A percentile compares a stretch with the other conserved stretches of the same genome.
phyloP scores from a whole-genome alignment of 805 yeast genomes.

The Barnettozyma sucrosica region DNA sequence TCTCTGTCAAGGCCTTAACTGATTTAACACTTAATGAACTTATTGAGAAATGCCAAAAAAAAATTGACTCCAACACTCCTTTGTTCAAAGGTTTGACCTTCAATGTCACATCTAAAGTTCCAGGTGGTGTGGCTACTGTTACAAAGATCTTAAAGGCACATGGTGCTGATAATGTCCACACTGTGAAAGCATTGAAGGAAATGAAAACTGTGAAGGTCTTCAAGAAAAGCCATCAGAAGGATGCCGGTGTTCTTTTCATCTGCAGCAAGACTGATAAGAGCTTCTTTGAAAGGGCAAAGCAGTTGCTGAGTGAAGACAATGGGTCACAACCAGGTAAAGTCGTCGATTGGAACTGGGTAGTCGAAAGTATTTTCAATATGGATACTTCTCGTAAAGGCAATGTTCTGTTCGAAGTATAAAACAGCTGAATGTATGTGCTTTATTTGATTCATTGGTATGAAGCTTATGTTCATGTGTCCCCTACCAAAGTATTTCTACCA shows the following conservation, averaged over 20 bases:
- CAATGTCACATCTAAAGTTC: conserved; percentile 50
- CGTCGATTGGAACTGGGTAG: conserved; percentile 64
- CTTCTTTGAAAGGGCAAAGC: conserved; percentile 27
- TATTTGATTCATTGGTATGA: no score
- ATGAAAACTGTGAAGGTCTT: conserved; percentile 18
- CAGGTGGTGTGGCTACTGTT: conserved; percentile 55
- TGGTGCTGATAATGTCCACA: conserved; percentile 37
- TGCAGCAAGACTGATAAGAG: conserved; percentile 31
- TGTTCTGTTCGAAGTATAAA: conserved; percentile 5
- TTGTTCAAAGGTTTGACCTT: conserved; percentile 46
- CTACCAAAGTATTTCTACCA: neutral
- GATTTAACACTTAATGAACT: conserved; percentile 21
- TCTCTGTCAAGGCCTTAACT: conserved; percentile 29
- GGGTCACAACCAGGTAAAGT: conserved; percentile 15
- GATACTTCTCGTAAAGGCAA: conserved; percentile 17
- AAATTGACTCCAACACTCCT: conserved; percentile 16
- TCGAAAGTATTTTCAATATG: conserved; percentile 47
- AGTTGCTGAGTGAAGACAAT: conserved; percentile 13
- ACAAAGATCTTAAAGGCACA: conserved; percentile 54
- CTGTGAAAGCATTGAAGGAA: conserved; percentile 25
- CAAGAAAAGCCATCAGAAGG: conserved; percentile 12
- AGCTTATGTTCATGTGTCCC: neutral
- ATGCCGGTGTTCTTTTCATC: conserved; percentile 19
- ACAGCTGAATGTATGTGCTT: no score
- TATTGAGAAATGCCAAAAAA: conserved; percentile 11